Evolutionary conservation across 148 eudicot genomes (phyloP).

Genomic region (Linanthus parryae): DNA sequence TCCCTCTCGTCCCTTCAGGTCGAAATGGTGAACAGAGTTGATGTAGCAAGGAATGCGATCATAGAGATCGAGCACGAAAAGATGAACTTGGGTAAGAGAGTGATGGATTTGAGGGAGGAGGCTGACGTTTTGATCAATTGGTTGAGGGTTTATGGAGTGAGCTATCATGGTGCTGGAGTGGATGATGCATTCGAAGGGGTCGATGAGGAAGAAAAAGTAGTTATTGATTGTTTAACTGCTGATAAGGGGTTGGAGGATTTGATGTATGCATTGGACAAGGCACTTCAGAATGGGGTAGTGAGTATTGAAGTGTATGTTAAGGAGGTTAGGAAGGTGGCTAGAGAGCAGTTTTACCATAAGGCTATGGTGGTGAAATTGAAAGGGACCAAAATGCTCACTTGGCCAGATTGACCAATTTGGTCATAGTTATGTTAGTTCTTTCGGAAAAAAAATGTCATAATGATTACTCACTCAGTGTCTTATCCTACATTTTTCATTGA

Average conservation of each 20-base stretch:
- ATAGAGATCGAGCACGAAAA: conserved; percentile 16
- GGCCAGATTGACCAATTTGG: neutral
- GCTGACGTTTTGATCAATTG: conserved; percentile 24
- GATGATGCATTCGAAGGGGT: conserved; percentile 29
- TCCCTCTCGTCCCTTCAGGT: conserved; percentile 6
- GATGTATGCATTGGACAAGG: conserved; percentile 41
- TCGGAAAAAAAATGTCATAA: too few species aligned
- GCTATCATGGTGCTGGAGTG: neutral
- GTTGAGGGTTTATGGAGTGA: conserved; percentile 16
- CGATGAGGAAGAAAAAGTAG: conserved; percentile 19
- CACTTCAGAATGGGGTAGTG: conserved; percentile 28
- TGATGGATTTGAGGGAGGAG: conserved; percentile 15
- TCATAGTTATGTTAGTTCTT: too few species aligned
- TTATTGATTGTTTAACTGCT: conserved; percentile 23
- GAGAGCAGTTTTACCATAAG: conserved; percentile 38
- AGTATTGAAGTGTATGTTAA: conserved; percentile 29
- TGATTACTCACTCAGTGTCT: too few species aligned
- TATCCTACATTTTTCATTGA: too few species aligned
- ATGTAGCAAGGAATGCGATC: conserved; percentile 4
- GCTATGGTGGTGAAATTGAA: conserved; percentile 13
- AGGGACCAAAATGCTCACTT: conserved; percentile 2
- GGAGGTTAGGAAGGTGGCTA: conserved; percentile 33
- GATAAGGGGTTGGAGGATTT: conserved; percentile 42
- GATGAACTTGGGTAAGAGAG: conserved; percentile 15
- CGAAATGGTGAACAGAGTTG: conserved; percentile 19